Conservation (phyloP, 176 grass and related monocot genomes). For the Oryza meridionalis region DNA sequence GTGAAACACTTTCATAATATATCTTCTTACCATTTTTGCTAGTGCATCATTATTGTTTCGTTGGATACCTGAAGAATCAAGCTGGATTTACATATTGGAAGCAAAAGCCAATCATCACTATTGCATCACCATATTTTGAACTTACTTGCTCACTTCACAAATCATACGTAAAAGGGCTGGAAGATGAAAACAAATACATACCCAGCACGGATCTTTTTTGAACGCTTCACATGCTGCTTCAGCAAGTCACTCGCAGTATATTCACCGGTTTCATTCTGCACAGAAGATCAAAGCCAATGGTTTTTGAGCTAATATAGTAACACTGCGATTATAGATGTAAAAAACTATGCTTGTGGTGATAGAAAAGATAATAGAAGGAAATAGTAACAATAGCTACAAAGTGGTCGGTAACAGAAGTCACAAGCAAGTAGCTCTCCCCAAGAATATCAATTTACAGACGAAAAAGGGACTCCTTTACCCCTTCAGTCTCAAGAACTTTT, state of each 20-base stretch:
- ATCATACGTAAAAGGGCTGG: neutral
- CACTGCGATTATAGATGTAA: neutral
- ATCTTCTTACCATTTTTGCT: neutral
- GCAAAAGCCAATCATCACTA: neutral
- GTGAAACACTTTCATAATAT: neutral
- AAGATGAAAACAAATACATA: slow-evolving; percentile 31
- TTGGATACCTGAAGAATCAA: neutral
- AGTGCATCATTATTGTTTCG: neutral
- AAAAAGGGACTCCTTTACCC: neutral
- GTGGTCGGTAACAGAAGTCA: slow-evolving; percentile 3
- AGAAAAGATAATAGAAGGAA: slow-evolving; percentile 1
- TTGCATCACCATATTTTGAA: slow-evolving; percentile 11
- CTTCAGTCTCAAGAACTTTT: neutral
- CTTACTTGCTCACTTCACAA: neutral
- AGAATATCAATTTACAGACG: slow-evolving; percentile 9
- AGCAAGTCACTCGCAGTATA: slow-evolving; percentile 52
- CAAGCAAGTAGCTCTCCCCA: slow-evolving; percentile 6
- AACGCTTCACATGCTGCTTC: slow-evolving; percentile 60
- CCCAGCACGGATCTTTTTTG: slow-evolving; percentile 62
- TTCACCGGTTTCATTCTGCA: slow-evolving; percentile 56
- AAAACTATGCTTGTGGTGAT: neutral
- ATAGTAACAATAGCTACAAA: neutral
- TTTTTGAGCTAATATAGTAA: neutral
- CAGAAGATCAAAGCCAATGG: slow-evolving; percentile 35
- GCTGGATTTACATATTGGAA: neutral